Base-by-base conservation (phyloP, 768 basidiomycete species). In the Suillus occidentalis region DNA sequence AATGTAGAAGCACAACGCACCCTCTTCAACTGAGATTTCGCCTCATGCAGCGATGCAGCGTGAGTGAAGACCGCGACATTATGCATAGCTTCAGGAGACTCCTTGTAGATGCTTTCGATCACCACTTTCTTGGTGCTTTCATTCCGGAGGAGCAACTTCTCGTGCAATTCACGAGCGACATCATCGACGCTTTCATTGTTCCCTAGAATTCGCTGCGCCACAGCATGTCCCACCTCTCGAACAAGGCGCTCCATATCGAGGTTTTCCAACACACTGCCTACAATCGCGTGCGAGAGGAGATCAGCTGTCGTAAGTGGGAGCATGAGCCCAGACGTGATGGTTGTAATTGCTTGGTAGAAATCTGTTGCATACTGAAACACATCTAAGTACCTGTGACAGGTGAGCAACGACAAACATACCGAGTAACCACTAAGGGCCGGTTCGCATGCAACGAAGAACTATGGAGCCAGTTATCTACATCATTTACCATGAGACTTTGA, bases 361-460 rank as follows among this genome's bases (percentile, higher is more conserved):
- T 98, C 96, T 63, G 90, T 95, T 13, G 94, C 92, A 78, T 89
- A 94, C 92, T 92, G 71, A 58, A 69, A 69, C 50, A 45, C 65
- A 20, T 42, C 18, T 59, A n/a, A 59, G 47, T 16, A 36, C 34
- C 53, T 34, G 73, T 68, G 69, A 39, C 64, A 40, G 71, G 68
- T 68, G 70, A 25, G 68, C 63, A 43, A 52, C 25, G 55, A 31
- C 0, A 37, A 18, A 74, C 89, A 72, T 70, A 94, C 92, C 64
- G 90, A 91, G 73, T 97, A 97, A 52, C 94, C 94, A 68, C 93
- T 95, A 65, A 97, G 82, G 6, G 94, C 95, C 63, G 97, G 96
- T 77, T 99, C 97, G 79, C 97, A 99, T 36, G 97, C 97, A n/a
- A 99, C 97, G 75, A 97, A 95, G 80, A 98, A 98, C 95, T 97